A percentile compares a stretch with the other conserved stretches of the same genome.
Evolutionary conservation across 345 rosid genomes (phyloP).

Genomic region (Microthlaspi erraticum): DNA sequence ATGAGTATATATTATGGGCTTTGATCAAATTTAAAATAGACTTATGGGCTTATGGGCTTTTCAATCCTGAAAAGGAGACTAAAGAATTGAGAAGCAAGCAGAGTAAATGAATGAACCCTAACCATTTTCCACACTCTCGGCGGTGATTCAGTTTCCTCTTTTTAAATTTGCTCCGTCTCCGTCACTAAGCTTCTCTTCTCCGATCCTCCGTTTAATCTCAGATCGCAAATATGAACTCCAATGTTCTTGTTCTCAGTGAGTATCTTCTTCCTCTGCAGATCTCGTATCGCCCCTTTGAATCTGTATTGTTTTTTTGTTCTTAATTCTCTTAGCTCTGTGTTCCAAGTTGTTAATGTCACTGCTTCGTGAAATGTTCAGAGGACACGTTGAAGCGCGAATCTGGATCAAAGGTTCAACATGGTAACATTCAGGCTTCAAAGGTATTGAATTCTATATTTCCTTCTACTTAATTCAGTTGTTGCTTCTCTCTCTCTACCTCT

Average conservation of each 20-base stretch:
- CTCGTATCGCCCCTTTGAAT: slow-evolving; percentile 1
- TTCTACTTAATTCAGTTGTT: not conserved
- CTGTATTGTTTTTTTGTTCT: not conserved
- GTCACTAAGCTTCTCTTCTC: slow-evolving; percentile 28
- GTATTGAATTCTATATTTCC: slow-evolving; percentile 24
- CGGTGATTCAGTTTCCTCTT: not conserved
- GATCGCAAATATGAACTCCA: slow-evolving; percentile 62
- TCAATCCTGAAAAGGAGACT: not conserved
- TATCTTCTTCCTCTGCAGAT: slow-evolving; percentile 7
- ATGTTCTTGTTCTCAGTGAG: slow-evolving; percentile 91
- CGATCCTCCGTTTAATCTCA: slow-evolving; percentile 11
- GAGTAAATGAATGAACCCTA: not conserved
- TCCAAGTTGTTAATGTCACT: slow-evolving; percentile 7
- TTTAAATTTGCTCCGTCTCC: slow-evolving; percentile 40
- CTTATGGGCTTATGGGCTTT: slow-evolving; percentile 38
- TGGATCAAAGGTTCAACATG: slow-evolving; percentile 89
- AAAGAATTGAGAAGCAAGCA: slow-evolving; percentile 15
- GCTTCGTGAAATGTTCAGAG: slow-evolving; percentile 55
- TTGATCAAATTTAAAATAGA: not conserved
- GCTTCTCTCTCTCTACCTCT: not conserved
- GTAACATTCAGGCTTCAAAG: slow-evolving; percentile 91
- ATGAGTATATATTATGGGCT: too few species aligned
- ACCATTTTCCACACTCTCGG: slow-evolving; percentile 7
- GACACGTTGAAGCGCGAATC: slow-evolving; percentile 96
- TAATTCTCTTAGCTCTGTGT: not conserved